A percentile compares a stretch with the other conserved stretches of the same genome.
phyloP scores from a whole-genome alignment of 2,329 filamentous ascomycete genomes.

The Aureobasidium pullulans region DNA sequence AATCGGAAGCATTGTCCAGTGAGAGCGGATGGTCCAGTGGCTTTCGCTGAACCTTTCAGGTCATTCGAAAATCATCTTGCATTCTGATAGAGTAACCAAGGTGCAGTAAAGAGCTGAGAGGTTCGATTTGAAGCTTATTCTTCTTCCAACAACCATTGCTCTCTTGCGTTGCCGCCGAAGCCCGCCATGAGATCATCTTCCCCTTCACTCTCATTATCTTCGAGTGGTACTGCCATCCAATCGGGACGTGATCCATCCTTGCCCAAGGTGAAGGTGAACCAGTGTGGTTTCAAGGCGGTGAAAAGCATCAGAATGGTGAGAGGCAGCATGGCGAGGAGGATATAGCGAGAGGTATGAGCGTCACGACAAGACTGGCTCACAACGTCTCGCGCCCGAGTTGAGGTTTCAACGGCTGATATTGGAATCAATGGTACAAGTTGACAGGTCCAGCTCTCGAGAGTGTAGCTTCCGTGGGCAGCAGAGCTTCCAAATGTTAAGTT shows the following conservation, averaged over 20 bases:
- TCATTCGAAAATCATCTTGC: too few relatives aligned
- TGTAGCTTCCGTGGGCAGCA: not conserved
- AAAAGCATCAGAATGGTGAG: not conserved
- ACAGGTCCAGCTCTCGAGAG: conserved; percentile 1
- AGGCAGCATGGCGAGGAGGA: not conserved
- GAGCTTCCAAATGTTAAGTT: not conserved
- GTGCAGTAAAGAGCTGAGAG: too few relatives aligned
- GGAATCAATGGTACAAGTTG: not conserved
- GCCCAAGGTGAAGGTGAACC: not conserved
- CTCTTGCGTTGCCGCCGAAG: not conserved
- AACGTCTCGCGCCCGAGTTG: too few relatives aligned
- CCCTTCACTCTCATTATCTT: not conserved
- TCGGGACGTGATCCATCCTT: not conserved
- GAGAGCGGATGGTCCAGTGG: too few relatives aligned
- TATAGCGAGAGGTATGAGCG: not conserved
- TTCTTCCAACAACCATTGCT: not conserved
- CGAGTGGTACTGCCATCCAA: not conserved
- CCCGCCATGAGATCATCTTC: not conserved
- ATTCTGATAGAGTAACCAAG: too few relatives aligned
- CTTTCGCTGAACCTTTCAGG: too few relatives aligned
- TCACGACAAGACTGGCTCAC: not conserved
- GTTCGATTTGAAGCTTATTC: too few relatives aligned
- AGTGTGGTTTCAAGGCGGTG: not conserved
- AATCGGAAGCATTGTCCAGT: too few relatives aligned
- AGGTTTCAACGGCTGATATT: not conserved